A percentile compares a stretch with the other conserved stretches of the same genome.
phyloP scores from a whole-genome alignment of 768 basidiomycete species.

The Leccinum uliginosum region DNA sequence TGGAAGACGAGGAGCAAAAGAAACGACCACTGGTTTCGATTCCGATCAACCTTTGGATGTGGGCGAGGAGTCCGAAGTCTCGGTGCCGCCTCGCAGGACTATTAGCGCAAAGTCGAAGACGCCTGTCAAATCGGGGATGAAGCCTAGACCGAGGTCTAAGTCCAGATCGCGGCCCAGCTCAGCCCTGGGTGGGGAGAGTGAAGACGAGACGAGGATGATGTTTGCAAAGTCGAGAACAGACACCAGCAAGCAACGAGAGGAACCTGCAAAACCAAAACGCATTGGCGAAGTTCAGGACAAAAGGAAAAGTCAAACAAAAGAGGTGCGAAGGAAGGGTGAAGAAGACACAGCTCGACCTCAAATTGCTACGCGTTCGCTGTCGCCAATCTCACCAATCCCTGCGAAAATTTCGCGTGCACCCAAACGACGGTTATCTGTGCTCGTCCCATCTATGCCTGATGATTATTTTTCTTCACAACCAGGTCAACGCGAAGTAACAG shows the following conservation, averaged over 20 bases:
- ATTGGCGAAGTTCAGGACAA: not conserved
- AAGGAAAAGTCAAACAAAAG: not conserved
- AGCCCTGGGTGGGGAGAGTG: not conserved
- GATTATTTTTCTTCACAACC: conserved; percentile 24
- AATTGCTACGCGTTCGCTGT: conserved; percentile 8
- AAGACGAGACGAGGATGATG: not conserved
- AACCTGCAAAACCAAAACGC: not conserved
- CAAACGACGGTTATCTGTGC: conserved; percentile 25
- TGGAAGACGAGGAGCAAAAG: not conserved
- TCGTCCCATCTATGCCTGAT: conserved; percentile 24
- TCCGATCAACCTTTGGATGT: not conserved
- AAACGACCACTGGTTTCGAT: not conserved
- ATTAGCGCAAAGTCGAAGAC: conserved; percentile 6
- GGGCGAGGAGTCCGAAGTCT: not conserved
- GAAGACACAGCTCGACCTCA: not conserved
- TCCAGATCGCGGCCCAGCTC: conserved; percentile 5
- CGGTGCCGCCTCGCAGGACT: conserved; percentile 11
- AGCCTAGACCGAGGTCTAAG: conserved; percentile 16
- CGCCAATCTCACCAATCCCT: conserved; percentile 1
- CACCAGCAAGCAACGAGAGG: not conserved
- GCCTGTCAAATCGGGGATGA: conserved; percentile 27
- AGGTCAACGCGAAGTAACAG: not conserved
- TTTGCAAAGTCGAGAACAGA: not conserved
- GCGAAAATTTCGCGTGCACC: conserved; percentile 1
- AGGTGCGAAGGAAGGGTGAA: not conserved